Base-by-base conservation (phyloP, 345 rosid genomes). In the Theobroma cacao region DNA sequence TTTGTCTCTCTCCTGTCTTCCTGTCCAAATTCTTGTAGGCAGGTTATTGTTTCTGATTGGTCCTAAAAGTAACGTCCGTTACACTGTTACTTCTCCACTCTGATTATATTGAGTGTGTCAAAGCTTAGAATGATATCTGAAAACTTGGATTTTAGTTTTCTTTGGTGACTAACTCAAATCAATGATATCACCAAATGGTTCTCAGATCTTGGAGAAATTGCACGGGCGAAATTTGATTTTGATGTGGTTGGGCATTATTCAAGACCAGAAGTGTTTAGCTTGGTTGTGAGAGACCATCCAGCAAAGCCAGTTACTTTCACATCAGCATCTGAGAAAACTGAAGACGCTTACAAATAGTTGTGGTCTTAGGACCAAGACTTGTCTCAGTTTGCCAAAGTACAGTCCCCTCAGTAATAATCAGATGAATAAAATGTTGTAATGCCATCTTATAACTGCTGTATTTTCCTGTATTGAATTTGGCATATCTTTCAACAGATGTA, bases 181-280 rank as follows among this genome's bases (percentile, higher is more conserved):
- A 28, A 68, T 75, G 40, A 58, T 38, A 70, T 24, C 38, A 38
- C 58, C 13, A 50, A 47, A 72, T 75, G 63, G 31, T 65, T 61
- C 26, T 65, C 89, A 93, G 99, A 93, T 89, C 91, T 96, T 59
- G 98, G 99, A 75, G 99, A 96, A 81, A 88, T 95, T 82, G 90
- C 91, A 0, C 74, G 94, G 31, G 98, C 97, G 40, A 96, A 96
- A 70, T 93, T 96, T 53, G 97, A 88, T 81, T 93, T 93, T n/a
- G 98, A 93, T 78, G 98, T 93, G 83, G 97, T 93, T 4, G 97
- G 99, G 53, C 99, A 92, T 77, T 93, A 92, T 85, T 79, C 98
- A 38, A 93, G 99, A 77, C 97, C 98, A 20, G 99, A 95, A 84
- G 94, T 95, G 72, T 89, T 95, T 75, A 93, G 94, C 86, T 86